Base-by-base conservation (phyloP, 306 rosid genomes). In the Cucurbita ficifolia region DNA sequence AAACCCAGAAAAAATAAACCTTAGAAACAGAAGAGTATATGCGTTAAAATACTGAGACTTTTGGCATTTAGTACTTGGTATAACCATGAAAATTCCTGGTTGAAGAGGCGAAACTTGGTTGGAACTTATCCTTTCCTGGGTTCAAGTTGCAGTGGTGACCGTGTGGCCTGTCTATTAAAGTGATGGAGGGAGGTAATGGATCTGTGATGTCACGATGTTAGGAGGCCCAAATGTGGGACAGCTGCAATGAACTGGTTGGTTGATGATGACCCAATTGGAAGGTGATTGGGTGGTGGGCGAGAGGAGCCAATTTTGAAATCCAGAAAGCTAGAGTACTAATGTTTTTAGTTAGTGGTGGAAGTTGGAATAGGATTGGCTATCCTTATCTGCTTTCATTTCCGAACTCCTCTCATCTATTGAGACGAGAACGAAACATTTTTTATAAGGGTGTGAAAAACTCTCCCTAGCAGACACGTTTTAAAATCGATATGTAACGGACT, bases 21-120 rank as follows among this genome's bases (percentile, higher is more conserved):
- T 63, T 39, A 61, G 70, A 19, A 63, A 10, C 40, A 63, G 24
- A 53, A 43, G 70, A 42, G 53, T 65, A 48, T 33, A 24, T 69
- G 58, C 29, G 24, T 8, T 48, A 1, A 65, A 69, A 16, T 14
- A 46, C 29, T 33, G 18, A 43, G 39, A 48, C 22, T 24, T 69
- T 7, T 13, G 39, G 40, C 56, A 24, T 48, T 22, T 69, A 69
- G 74, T 48, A 69, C 19, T 22, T 7, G 46, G 72, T 69, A 67
- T 48, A 65, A 73, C 70, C 79, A n/a, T 73, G 56, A 73, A 63
- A 64, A 81, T 50, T 62, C 60, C 61, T 46, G 79, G 74, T 22
- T 62, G 54, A 56, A 76, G 53, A 75, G 76, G 45, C 36, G 21
- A 36, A 17, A 4, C 68, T 13, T 57, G 61, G 50, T 63, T 76